A percentile compares a stretch with the other conserved stretches of the same genome.
These are phyloP conservation scores for Amanita jacksonii DNA, from an alignment of 768 basidiomycete genomes.

Conservation along the genomic window DNA sequence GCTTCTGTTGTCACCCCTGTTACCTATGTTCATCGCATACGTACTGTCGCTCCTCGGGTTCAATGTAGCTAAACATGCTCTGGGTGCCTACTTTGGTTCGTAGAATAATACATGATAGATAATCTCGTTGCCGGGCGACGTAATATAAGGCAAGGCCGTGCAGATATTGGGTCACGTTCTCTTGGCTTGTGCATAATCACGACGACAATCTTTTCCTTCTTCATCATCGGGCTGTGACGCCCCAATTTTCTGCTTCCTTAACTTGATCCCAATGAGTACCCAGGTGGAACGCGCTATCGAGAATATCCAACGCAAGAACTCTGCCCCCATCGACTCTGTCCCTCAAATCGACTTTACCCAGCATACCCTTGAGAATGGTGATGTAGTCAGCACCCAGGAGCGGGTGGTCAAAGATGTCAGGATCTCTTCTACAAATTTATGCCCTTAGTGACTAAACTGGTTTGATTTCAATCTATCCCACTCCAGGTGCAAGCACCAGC, in stretches of 20 bases:
- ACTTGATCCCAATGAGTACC: conserved; percentile 26
- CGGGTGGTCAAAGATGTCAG: conserved; percentile 90
- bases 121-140: too few relatives aligned
- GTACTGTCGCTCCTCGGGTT: conserved; percentile 83
- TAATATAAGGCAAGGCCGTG: too few relatives aligned
- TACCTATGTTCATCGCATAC: conserved; percentile 82
- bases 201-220: conserved; percentile 9
- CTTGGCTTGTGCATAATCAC: neutral
- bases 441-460: conserved; percentile 3
- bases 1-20: conserved; percentile 80
- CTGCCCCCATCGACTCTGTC: conserved; percentile 42
- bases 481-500: conserved; percentile 94
- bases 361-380: conserved; percentile 89
- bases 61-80: conserved; percentile 79
- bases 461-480: neutral
- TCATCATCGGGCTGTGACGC: conserved; percentile 8
- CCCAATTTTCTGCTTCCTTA: neutral
- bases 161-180: too few relatives aligned
- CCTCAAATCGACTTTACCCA: conserved; percentile 84
- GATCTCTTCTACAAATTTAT: neutral
- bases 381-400: conserved; percentile 85
- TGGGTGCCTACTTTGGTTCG: conserved; percentile 69
- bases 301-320: conserved; percentile 45
- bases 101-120: conserved; percentile 8
- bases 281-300: conserved; percentile 62